Percentiles rank a stretch among this genome's conserved stretches.
phyloP scores from a whole-genome alignment of 176 grass and related monocot species.

The Oropetium thomaeum region DNA sequence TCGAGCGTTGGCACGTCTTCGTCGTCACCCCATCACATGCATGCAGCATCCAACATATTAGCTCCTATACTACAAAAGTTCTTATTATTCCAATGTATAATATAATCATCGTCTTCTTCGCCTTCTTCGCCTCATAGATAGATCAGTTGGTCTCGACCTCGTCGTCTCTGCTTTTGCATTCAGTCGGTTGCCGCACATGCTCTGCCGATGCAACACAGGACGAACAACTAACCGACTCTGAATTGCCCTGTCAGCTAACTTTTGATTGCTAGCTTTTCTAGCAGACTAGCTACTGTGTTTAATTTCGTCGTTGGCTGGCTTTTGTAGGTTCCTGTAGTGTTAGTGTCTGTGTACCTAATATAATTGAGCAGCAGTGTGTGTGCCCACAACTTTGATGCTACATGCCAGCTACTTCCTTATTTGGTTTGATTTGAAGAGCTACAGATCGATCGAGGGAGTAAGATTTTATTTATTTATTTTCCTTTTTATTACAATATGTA shows the following conservation, averaged over 20 bases:
- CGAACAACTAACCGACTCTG: constrained; percentile 19
- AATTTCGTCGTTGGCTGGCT: not conserved
- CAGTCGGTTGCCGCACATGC: not conserved
- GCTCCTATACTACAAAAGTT: too few species aligned
- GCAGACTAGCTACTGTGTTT: not conserved
- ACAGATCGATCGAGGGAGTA: too few species aligned
- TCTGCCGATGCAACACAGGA: not conserved
- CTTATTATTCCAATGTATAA: too few species aligned
- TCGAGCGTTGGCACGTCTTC: constrained; percentile 12
- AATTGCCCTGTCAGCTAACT: constrained; percentile 27
- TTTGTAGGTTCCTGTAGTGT: not conserved
- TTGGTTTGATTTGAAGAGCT: not conserved
- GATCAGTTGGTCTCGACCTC: too few species aligned
- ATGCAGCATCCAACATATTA: constrained; percentile 9
- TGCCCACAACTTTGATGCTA: not conserved
- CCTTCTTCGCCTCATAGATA: too few species aligned
- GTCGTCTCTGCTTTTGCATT: too few species aligned
- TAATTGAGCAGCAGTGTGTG: not conserved
- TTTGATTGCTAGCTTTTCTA: not conserved
- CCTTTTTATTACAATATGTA: too few species aligned
- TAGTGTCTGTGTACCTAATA: not conserved
- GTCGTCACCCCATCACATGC: constrained; percentile 8
- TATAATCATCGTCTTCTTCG: too few species aligned
- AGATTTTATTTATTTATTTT: too few species aligned
- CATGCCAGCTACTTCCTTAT: not conserved